Evolutionary conservation across 257 asterid genomes (phyloP), one percentile per base, ranked within the genome.

Genomic region (Capsicum chinense): DNA sequence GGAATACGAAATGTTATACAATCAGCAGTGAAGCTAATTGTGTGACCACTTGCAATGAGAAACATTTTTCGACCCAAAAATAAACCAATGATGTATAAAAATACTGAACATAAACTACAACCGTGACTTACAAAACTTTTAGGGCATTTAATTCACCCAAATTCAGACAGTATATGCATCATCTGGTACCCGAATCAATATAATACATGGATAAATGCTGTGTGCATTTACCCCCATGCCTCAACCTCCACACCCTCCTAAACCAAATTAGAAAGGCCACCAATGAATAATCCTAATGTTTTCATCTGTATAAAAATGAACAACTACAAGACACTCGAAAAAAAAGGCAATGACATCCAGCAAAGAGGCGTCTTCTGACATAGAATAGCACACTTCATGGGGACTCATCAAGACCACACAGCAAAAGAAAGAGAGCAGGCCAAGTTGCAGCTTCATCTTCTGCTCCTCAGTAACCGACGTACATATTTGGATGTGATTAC

Each of bases 381-480:
- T 67, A 56, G 87, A 85, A 85, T 70, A 79, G 84, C 81, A 50
- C 71, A 48, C 71, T 52, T 19, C 81, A 19, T 26, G 19, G 16
- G 3, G 50, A 52, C 82, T 78, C 66, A 54, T 33, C 59, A 60
- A 52, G 12, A 62, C 64, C 48, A 60, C 83, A 58, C 52, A 37
- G 39, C 83, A 83, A 62, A 80, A 91, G 83, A 84, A 74, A 78
- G 85, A 80, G 79, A 66, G 88, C 90, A 87, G 86, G 78, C 78
- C 82, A 17, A 84, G 81, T 79, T 62, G 83, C 88, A 69, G 58
- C 9, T 69, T 81, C 79, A 67, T 81, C 81, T 85, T 87, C 82
- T 73, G 80, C 60, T 67, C 62, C 17, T 62, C 42, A 12, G 83
- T 79, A 84, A 79, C 54, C 80, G 69, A 54, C 12, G 59, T 15